Conservation (phyloP, 1,284 basidiomycete species). For the Ustilago shanxiensis region DNA sequence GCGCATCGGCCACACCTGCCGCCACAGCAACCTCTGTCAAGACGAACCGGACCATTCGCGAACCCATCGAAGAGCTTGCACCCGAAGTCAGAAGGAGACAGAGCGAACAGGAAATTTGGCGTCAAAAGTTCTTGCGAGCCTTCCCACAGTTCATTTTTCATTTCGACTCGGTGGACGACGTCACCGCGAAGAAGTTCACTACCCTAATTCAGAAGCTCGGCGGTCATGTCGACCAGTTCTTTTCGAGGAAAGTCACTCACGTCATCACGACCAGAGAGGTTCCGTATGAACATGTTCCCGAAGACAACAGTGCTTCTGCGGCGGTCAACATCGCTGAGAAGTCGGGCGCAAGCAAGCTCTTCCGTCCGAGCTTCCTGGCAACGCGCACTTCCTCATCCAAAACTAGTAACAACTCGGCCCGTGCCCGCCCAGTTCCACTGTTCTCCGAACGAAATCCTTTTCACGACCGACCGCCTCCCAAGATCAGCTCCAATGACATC, state of each 20-base stretch:
- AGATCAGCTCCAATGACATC: constrained; percentile 72
- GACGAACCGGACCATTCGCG: constrained; percentile 59
- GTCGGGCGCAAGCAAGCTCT: constrained; percentile 32
- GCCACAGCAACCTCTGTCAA: constrained; percentile 33
- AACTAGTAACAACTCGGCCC: constrained; percentile 15
- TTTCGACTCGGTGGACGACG: constrained; percentile 63
- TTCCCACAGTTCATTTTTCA: constrained; percentile 68
- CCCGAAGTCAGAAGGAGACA: constrained; percentile 51
- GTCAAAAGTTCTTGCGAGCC: constrained; percentile 55
- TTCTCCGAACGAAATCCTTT: constrained; percentile 68
- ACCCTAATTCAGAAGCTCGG: constrained; percentile 58
- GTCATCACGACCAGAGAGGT: constrained; percentile 62
- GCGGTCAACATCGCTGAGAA: constrained; percentile 13
- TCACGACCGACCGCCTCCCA: constrained; percentile 70
- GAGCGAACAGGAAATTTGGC: constrained; percentile 55
- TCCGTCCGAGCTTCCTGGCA: constrained; percentile 48
- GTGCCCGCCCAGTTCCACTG: constrained; percentile 49
- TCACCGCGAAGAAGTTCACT: constrained; percentile 39
- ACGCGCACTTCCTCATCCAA: constrained; percentile 32
- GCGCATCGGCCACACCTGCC: constrained; percentile 4
- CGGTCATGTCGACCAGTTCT: constrained; percentile 66
- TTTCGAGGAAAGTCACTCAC: constrained; percentile 66
- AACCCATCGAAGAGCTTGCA: constrained; percentile 56
- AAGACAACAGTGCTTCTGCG: constrained; percentile 5
- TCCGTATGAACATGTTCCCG: constrained; percentile 24